Conservation (phyloP, 148 eudicot genomes). For the Spergularia marina region DNA sequence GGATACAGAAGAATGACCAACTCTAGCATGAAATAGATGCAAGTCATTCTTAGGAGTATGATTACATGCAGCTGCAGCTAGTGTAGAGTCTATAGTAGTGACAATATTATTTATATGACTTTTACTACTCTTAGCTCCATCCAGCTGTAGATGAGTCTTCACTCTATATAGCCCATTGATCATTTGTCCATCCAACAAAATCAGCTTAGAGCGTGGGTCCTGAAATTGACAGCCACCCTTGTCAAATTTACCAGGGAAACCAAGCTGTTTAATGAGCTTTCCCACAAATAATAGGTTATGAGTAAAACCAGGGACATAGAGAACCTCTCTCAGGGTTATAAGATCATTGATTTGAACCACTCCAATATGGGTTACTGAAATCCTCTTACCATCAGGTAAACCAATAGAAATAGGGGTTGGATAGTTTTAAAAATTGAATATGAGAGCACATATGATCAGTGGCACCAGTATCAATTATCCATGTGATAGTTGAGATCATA, state of each 20-base stretch:
- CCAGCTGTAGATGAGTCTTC: neutral
- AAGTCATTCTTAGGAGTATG: too few species aligned
- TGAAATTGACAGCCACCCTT: too few species aligned
- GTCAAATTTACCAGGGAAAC: too few species aligned
- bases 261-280: too few species aligned
- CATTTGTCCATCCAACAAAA: neutral
- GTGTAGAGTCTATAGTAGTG: too few species aligned
- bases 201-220: neutral
- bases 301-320: neutral
- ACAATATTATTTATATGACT: neutral
- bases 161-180: neutral
- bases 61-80: too few species aligned
- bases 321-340: neutral
- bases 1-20: too few species aligned
- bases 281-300: too few species aligned
- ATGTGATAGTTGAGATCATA: neutral
- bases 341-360: neutral
- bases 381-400: neutral
- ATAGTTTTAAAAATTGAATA: neutral
- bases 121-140: neutral
- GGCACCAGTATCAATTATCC: neutral
- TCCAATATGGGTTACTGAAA: neutral
- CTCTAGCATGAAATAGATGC: too few species aligned
- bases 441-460: neutral
- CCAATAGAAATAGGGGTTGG: neutral